Evolutionary conservation across 73 alveolate genomes (phyloP).

Genomic region (Effrenium voratum): DNA sequence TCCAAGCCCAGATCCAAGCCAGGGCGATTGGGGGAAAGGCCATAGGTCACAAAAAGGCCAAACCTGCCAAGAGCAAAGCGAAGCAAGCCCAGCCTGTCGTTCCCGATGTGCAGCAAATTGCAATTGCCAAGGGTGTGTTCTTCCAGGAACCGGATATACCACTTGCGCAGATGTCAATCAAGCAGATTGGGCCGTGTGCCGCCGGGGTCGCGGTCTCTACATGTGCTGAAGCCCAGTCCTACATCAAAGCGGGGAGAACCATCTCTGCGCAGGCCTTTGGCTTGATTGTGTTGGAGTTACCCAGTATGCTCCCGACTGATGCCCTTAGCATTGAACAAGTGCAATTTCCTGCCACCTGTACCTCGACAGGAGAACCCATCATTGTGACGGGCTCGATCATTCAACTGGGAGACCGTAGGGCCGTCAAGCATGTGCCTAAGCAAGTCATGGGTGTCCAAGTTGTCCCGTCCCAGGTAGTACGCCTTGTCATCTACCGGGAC

Average conservation of each 20-base stretch:
- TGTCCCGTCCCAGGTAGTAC: background rate
- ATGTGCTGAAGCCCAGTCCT: background rate
- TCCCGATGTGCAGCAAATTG: background rate
- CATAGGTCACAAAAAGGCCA: background rate
- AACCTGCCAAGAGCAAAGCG: too few species aligned
- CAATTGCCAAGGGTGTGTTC: background rate
- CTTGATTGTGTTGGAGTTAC: background rate
- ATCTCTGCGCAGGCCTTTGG: background rate
- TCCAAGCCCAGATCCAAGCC: background rate
- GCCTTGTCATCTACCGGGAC: background rate
- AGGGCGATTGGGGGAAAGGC: background rate
- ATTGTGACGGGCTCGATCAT: background rate
- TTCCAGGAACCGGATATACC: background rate
- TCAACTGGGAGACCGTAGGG: background rate
- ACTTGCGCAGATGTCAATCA: background rate
- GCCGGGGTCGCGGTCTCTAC: background rate
- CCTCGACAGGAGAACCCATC: background rate
- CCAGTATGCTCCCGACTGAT: too few species aligned
- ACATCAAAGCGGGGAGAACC: background rate
- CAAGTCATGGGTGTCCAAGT: background rate
- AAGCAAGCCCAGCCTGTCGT: background rate
- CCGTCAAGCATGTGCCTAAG: background rate
- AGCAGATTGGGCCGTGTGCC: background rate
- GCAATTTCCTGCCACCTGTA: background rate
- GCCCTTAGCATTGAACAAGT: background rate